Percentiles rank a stretch among this genome's conserved stretches.
Conservation (phyloP, 2,329 filamentous ascomycete species). For the Corynespora cassiicola region DNA sequence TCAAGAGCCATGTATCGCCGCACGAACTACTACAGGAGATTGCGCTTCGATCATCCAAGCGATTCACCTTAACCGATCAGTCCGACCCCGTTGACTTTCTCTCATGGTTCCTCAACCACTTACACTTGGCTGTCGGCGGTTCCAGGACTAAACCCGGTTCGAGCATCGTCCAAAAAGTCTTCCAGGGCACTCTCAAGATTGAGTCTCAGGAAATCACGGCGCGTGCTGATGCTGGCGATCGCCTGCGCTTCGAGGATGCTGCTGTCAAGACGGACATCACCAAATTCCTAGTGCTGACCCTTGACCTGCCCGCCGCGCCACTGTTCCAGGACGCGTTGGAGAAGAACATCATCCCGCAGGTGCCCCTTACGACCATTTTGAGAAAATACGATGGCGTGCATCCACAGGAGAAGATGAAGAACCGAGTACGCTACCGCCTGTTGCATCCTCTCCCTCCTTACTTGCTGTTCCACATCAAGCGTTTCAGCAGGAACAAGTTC, state of each 20-base stretch:
- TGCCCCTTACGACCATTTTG: slow-evolving; percentile 76
- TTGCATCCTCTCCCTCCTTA: slow-evolving; percentile 90
- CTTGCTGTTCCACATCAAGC: slow-evolving; percentile 93
- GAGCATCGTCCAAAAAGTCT: slow-evolving; percentile 88
- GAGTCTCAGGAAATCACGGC: slow-evolving; percentile 94
- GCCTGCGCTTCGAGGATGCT: slow-evolving; percentile 91
- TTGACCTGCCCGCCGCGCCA: slow-evolving; percentile 89
- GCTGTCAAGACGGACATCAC: slow-evolving; percentile 78
- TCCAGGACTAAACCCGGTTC: slow-evolving; percentile 84
- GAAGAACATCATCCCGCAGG: slow-evolving; percentile 94
- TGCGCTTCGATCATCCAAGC: slow-evolving; percentile 86
- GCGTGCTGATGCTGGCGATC: slow-evolving; percentile 84
- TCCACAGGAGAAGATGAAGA: slow-evolving; percentile 86
- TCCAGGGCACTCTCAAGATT: slow-evolving; percentile 90
- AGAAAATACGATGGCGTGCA: slow-evolving; percentile 90
- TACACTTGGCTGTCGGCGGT: slow-evolving; percentile 90
- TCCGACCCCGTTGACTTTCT: slow-evolving; percentile 97
- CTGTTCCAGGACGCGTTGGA: slow-evolving; percentile 96
- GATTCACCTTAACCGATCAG: slow-evolving; percentile 87
- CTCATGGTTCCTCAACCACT: slow-evolving; percentile 95
- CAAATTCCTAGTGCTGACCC: slow-evolving; percentile 88
- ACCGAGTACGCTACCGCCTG: slow-evolving; percentile 87
- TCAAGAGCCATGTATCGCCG: slow-evolving; percentile 95
- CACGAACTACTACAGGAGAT: slow-evolving; percentile 97
- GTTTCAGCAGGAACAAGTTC: slow-evolving; percentile 96